Base-by-base conservation (phyloP, 805 yeast species). In the Kodamaea fukazawae region DNA sequence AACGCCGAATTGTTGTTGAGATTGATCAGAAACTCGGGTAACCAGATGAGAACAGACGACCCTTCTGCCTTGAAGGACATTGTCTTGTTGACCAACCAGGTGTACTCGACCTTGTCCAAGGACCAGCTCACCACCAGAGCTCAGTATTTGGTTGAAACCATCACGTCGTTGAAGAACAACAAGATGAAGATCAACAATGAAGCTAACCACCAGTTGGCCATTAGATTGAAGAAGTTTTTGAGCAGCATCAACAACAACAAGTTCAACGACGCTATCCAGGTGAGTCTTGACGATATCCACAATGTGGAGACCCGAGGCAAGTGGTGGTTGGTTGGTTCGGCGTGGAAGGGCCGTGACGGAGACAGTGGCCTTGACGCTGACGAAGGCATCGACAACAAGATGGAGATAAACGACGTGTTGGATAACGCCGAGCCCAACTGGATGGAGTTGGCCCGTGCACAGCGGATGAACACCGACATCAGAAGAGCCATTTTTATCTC, bases 321-420 rank as follows among this genome's bases (percentile, higher is more conserved):
- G 62, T 93, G 99, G 99, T 93, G 99, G 99, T 70, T 93, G 23
- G 91, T 93, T 22, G 99, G 99, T 36, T 86, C 98, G 1, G 96
- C 99, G 0, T 93, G 97, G 96, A 86, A 80, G 54, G 96, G 96
- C 2, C 65, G 69, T 40, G 70, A 63, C 32, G 30, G n/a, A n/a
- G n/a, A n/a, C n/a, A n/a, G n/a, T 23, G 36, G 47, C 43, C 3
- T 50, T 50, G 15, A 49, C 46, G 2, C 7, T 20, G 23, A 20
- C 23, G 49, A 50, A 2, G 51, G 43, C 16, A 20, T 12, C 11
- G 45, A 47, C 23, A 73, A 74, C 36, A 55, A 67, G 3, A 62
- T 60, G 3, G 71, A 74, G 2, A 71, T 79, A 42, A 78, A 76
- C 46, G 89, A 80, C 41, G 63, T 83, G 7, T 64, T 83, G 10